phyloP scores from a whole-genome alignment of 371 early-diverging fungal species.

The Mucor saturninus region DNA sequence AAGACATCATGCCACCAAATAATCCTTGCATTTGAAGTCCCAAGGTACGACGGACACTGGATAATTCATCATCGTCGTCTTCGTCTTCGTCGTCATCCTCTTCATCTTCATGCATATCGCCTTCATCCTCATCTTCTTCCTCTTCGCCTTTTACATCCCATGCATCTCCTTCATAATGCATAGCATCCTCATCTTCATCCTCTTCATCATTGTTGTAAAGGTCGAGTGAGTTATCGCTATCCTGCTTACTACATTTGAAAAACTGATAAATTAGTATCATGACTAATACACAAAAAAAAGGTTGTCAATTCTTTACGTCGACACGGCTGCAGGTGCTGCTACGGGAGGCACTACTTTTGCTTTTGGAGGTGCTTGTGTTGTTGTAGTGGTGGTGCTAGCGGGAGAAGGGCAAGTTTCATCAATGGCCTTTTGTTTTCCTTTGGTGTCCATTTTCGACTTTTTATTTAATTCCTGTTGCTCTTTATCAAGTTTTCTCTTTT shows the following conservation, averaged over 20 bases:
- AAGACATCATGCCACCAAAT: conserved; percentile 53
- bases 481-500: conserved; percentile 21
- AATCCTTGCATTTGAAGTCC: conserved; percentile 54
- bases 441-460: conserved; percentile 14
- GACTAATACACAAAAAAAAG: background rate
- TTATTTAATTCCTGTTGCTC: conserved; percentile 6
- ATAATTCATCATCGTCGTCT: conserved; percentile 47
- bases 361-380: no score
- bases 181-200: conserved; percentile 4
- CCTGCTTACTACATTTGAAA: background rate
- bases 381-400: no score
- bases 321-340: background rate
- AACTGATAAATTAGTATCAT: background rate
- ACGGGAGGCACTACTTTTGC: no score
- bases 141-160: conserved; percentile 8
- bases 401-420: conserved; percentile 5
- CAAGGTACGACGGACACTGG: conserved; percentile 44
- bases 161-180: conserved; percentile 18
- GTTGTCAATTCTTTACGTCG: conserved; percentile 4
- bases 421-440: conserved; percentile 25
- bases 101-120: conserved; percentile 32
- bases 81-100: conserved; percentile 44
- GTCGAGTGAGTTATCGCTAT: background rate
- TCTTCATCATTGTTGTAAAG: background rate
- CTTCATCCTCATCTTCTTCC: conserved; percentile 29